A percentile compares a stretch with the other conserved stretches of the same genome.
phyloP scores from a whole-genome alignment of 1,284 basidiomycete genomes.

The Cryptococcus maquisensis region DNA sequence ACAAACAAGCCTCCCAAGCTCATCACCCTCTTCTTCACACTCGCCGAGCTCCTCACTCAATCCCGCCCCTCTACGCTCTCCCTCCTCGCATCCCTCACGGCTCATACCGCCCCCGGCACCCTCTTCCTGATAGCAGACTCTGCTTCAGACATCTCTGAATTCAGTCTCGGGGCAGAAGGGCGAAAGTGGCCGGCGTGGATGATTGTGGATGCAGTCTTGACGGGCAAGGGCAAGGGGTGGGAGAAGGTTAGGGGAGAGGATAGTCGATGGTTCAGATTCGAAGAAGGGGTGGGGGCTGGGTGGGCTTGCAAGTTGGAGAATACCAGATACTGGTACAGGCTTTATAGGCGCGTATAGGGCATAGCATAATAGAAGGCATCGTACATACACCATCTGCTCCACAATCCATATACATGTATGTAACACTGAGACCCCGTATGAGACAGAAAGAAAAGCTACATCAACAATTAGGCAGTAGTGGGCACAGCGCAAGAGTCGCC shows the following conservation, averaged over 20 bases:
- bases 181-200: slow-evolving; percentile 43
- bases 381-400: neutral
- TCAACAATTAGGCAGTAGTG: neutral
- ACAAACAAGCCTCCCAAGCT: slow-evolving; percentile 18
- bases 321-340: slow-evolving; percentile 47
- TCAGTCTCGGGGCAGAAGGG: slow-evolving; percentile 32
- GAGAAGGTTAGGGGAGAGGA: slow-evolving; percentile 39
- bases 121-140: slow-evolving; percentile 49
- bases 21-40: slow-evolving; percentile 50
- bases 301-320: slow-evolving; percentile 51
- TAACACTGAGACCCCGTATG: neutral
- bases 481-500: neutral
- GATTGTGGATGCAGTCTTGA: slow-evolving; percentile 36
- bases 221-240: slow-evolving; percentile 28
- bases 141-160: slow-evolving; percentile 45
- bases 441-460: neutral
- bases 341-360: slow-evolving; percentile 36
- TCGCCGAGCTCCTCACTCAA: slow-evolving; percentile 49
- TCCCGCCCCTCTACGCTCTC: slow-evolving; percentile 44
- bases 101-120: slow-evolving; percentile 39
- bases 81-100: slow-evolving; percentile 42
- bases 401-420: neutral
- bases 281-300: slow-evolving; percentile 33
- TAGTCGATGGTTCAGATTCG: slow-evolving; percentile 46
- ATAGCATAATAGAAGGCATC: neutral